phyloP scores from a whole-genome alignment of 495 filamentous ascomycete species.

The Trichoderma reesei region DNA sequence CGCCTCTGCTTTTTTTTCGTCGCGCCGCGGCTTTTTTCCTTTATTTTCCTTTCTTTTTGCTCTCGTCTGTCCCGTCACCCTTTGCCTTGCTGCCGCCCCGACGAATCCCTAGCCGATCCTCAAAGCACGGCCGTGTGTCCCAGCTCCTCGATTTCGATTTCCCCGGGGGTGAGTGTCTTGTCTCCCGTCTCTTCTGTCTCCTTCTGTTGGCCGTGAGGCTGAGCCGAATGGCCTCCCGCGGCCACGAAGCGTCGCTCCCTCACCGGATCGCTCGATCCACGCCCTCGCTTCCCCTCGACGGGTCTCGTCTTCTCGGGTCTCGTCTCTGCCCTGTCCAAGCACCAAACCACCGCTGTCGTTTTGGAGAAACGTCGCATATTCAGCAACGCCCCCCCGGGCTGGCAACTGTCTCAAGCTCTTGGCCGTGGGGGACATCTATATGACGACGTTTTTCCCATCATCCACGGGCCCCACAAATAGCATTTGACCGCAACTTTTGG shows the following conservation, averaged over 20 bases:
- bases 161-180: conserved; percentile 1
- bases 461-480: conserved; percentile 5
- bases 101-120: not conserved
- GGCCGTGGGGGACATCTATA: conserved; percentile 1
- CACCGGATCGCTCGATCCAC: conserved; percentile 6
- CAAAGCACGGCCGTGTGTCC: not conserved
- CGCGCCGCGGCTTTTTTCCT: conserved; percentile 2
- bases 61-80: not conserved
- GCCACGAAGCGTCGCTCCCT: not conserved
- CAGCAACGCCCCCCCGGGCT: not conserved
- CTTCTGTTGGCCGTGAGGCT: not conserved
- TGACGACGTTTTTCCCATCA: conserved; percentile 8
- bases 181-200: not conserved
- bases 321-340: no score
- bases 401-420: not conserved
- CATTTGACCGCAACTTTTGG: conserved; percentile 9
- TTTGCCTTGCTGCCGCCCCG: not conserved
- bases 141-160: not conserved
- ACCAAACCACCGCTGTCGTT: not conserved
- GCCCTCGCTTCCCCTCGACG: conserved; percentile 5
- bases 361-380: conserved; percentile 1
- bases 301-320: not conserved
- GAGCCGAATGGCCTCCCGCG: not conserved
- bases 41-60: not conserved
- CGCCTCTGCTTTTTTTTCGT: conserved; percentile 3